Evolutionary conservation across 2,329 filamentous ascomycete genomes (phyloP).

Genomic region (Fusarium globosum): DNA sequence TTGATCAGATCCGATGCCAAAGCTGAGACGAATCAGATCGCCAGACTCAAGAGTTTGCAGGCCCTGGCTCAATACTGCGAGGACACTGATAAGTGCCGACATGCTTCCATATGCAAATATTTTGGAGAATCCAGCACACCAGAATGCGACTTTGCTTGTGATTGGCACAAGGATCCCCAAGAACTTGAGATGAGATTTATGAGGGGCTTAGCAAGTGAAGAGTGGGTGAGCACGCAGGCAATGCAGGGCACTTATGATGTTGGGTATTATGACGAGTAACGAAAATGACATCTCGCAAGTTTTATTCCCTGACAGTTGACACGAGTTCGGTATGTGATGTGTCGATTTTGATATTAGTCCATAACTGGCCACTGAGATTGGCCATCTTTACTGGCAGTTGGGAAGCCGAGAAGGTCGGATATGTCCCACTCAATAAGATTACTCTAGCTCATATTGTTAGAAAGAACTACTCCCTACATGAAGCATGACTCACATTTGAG

Average conservation of each 20-base stretch:
- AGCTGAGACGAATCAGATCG: constrained; percentile 57
- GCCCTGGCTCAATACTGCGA: constrained; percentile 86
- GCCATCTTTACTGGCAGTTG: constrained; percentile 8
- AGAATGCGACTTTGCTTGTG: constrained; percentile 79
- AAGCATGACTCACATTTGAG: constrained; percentile 24
- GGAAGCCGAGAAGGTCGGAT: constrained; percentile 40
- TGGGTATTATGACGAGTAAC: constrained; percentile 61
- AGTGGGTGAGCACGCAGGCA: constrained; percentile 72
- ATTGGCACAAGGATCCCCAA: constrained; percentile 77
- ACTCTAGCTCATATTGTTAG: constrained; percentile 31
- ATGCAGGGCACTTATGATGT: constrained; percentile 69
- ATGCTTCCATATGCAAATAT: constrained; percentile 78
- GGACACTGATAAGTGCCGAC: constrained; percentile 76
- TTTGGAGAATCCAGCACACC: constrained; percentile 74
- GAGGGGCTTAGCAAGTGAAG: constrained; percentile 67
- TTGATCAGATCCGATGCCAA: constrained; percentile 62
- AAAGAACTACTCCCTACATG: not conserved
- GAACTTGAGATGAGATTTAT: constrained; percentile 68
- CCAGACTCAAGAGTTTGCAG: constrained; percentile 71
- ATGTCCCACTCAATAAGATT: constrained; percentile 43
- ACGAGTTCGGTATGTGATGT: not conserved
- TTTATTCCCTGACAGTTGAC: not conserved
- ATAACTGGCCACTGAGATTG: constrained; percentile 27
- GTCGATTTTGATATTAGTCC: not conserved
- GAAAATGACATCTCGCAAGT: not conserved